Conservation (phyloP, 1,139 yeast genomes). For the Scheffersomyces lignicola region DNA sequence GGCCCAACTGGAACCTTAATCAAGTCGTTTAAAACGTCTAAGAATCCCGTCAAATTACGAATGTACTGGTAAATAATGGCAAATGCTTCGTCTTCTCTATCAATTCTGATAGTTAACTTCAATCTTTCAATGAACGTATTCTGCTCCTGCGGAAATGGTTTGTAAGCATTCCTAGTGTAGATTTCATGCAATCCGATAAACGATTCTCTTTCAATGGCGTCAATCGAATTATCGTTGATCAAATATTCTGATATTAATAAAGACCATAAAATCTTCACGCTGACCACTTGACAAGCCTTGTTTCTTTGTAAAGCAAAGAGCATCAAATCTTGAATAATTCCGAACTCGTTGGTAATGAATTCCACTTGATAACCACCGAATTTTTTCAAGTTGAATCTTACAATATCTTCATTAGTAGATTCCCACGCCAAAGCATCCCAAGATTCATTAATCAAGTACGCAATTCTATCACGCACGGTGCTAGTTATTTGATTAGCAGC, state of each 20-base stretch:
- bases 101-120: constrained; percentile 53
- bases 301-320: constrained; percentile 71
- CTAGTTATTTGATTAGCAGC: constrained; percentile 68
- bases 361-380: constrained; percentile 76
- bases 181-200: constrained; percentile 64
- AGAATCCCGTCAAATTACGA: constrained; percentile 60
- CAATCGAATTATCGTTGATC: constrained; percentile 57
- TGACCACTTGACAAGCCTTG: constrained; percentile 59
- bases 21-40: constrained; percentile 66
- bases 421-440: constrained; percentile 82
- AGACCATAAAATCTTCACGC: constrained; percentile 72
- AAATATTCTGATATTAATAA: constrained; percentile 67
- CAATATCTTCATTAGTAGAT: constrained; percentile 56
- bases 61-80: constrained; percentile 52
- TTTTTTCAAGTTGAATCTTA: constrained; percentile 60
- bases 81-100: constrained; percentile 68
- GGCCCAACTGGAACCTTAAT: constrained; percentile 76
- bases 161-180: constrained; percentile 56
- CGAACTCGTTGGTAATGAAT: constrained; percentile 58
- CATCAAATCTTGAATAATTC: constrained; percentile 65
- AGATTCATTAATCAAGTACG: constrained; percentile 53
- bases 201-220: constrained; percentile 60
- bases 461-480: constrained; percentile 61
- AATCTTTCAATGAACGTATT: constrained; percentile 51
- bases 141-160: constrained; percentile 59